phyloP scores from a whole-genome alignment of 768 basidiomycete species.

The Russula brevipes region DNA sequence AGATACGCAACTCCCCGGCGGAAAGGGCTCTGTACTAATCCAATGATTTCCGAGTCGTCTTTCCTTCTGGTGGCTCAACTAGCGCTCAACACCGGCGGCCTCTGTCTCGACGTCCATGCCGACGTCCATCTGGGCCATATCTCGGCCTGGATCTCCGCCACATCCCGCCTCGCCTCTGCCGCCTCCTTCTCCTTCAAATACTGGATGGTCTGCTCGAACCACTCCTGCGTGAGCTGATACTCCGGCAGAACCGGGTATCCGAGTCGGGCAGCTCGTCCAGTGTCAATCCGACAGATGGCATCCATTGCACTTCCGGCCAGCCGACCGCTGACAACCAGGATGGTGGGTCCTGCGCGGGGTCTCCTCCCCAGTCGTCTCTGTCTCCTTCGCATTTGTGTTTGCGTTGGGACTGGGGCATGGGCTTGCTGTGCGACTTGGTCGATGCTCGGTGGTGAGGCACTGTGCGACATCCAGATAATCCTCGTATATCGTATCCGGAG shows the following conservation, averaged over 20 bases:
- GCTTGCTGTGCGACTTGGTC: no score
- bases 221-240: conserved; percentile 20
- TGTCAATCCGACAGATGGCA: not conserved
- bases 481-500: conserved; percentile 1
- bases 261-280: conserved; percentile 15
- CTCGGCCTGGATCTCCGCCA: not conserved
- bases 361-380: not conserved
- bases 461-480: conserved; percentile 3
- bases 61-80: not conserved
- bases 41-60: not conserved
- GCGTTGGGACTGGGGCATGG: no score
- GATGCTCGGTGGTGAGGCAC: no score
- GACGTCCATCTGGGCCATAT: not conserved
- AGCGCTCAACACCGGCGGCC: not conserved
- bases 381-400: no score
- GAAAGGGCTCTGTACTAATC: not conserved
- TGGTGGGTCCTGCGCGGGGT: no score
- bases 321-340: not conserved
- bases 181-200: not conserved
- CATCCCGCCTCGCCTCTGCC: not conserved
- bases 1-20: not conserved
- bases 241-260: not conserved
- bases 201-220: not conserved
- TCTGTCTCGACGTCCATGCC: not conserved
- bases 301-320: not conserved